These are phyloP conservation scores for Kwoniella sp. DNA, from an alignment of 768 basidiomycete genomes.

Conservation along the genomic window DNA sequence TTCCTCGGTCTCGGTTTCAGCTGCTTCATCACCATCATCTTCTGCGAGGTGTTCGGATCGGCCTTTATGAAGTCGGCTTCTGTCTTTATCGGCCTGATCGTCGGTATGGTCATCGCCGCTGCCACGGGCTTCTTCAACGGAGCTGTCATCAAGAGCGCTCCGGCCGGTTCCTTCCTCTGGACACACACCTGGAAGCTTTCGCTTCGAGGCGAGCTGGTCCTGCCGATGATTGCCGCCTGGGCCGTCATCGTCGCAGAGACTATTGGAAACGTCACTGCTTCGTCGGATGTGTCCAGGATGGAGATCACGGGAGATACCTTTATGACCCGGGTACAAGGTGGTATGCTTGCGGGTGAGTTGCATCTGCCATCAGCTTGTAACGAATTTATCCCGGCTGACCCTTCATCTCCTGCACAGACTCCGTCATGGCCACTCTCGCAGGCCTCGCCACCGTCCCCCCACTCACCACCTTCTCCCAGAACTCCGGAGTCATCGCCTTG, in stretches of 20 bases:
- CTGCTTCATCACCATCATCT: conserved; percentile 22
- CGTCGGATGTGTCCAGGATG: conserved; percentile 20
- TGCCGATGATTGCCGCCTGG: conserved; percentile 32
- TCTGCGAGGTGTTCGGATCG: conserved; percentile 29
- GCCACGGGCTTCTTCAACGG: conserved; percentile 26
- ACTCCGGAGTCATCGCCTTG: conserved; percentile 29
- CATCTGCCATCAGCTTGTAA: background rate
- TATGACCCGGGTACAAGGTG: conserved; percentile 23
- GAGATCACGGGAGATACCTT: conserved; percentile 18
- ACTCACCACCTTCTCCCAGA: conserved; percentile 32
- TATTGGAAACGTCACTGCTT: conserved; percentile 27
- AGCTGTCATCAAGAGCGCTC: conserved; percentile 16
- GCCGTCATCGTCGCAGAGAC: conserved; percentile 26
- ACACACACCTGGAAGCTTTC: conserved; percentile 13
- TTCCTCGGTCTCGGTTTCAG: conserved; percentile 29
- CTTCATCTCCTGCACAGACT: conserved; percentile 2
- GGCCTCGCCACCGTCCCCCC: conserved; percentile 29
- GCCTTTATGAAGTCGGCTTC: conserved; percentile 28
- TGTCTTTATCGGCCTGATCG: conserved; percentile 28
- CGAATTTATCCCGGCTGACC: background rate
- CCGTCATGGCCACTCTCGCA: conserved; percentile 22
- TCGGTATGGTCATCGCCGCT: conserved; percentile 26
- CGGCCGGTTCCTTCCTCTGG: conserved; percentile 24
- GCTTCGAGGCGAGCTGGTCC: conserved; percentile 19
- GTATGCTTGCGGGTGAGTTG: conserved; percentile 15